These are phyloP conservation scores for Effrenium voratum DNA, from an alignment of 73 alveolate genomes.

Conservation along the genomic window DNA sequence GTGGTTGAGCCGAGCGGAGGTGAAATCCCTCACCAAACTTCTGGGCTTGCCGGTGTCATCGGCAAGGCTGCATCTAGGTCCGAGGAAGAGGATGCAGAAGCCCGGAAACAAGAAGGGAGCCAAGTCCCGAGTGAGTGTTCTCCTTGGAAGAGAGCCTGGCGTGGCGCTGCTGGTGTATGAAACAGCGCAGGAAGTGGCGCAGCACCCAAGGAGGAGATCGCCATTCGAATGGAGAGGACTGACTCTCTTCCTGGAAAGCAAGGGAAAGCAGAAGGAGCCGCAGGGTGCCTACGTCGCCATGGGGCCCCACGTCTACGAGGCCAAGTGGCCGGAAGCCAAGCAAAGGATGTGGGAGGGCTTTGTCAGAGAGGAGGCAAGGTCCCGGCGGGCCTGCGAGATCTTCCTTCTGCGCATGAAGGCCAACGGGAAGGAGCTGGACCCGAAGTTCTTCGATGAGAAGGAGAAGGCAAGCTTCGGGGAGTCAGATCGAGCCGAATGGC, in stretches of 20 bases:
- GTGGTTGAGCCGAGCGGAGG: not conserved
- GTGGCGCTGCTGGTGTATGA: slow-evolving; percentile 8
- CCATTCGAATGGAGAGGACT: slow-evolving; percentile 51
- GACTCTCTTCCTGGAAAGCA: not conserved
- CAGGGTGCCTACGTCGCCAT: not conserved
- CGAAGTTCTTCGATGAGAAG: not conserved
- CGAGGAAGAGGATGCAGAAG: slow-evolving; percentile 17
- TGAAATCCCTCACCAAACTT: not conserved
- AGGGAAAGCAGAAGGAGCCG: not conserved
- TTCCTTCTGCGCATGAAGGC: not conserved
- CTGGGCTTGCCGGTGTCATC: slow-evolving; percentile 6
- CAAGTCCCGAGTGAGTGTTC: not conserved
- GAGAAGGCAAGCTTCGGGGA: not conserved
- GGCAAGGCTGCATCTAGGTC: not conserved
- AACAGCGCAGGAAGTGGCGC: not conserved
- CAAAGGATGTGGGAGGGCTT: not conserved
- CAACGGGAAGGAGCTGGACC: not conserved
- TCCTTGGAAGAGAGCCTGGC: not conserved
- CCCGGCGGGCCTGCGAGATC: not conserved
- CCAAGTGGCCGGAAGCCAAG: not conserved
- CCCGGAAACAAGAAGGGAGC: not conserved
- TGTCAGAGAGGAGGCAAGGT: not conserved
- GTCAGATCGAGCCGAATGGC: not conserved
- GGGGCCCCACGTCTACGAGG: not conserved
- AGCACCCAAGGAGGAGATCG: not conserved